Percentiles rank a stretch among this genome's conserved stretches.
phyloP scores from a whole-genome alignment of 2,329 filamentous ascomycete species.

The Domatiomyces catenatus region DNA sequence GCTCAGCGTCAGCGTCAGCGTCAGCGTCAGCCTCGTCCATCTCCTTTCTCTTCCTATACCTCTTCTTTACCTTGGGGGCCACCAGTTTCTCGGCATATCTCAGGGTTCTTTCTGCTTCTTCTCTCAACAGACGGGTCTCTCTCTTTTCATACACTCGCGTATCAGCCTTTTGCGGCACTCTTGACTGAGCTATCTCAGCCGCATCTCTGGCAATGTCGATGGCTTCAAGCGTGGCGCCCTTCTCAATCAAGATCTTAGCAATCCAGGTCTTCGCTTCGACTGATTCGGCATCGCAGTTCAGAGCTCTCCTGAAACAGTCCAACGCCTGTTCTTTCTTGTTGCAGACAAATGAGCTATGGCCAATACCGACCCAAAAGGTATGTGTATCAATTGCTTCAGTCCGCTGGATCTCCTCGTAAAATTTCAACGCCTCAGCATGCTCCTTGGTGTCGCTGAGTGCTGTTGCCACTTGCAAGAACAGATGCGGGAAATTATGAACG shows the following conservation, averaged over 20 bases:
- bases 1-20: too few relatives aligned
- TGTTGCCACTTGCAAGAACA: conserved; percentile 60
- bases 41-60: background rate
- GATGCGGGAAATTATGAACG: conserved; percentile 55
- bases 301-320: conserved; percentile 58
- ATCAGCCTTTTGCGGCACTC: conserved; percentile 10
- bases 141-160: conserved; percentile 17
- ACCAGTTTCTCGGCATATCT: conserved; percentile 13
- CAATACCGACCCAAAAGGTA: conserved; percentile 36
- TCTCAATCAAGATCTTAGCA: conserved; percentile 68
- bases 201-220: conserved; percentile 63
- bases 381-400: conserved; percentile 34
- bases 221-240: conserved; percentile 58
- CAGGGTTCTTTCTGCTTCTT: conserved; percentile 16
- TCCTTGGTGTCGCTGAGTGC: conserved; percentile 37
- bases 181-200: conserved; percentile 41
- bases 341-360: conserved; percentile 50
- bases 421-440: conserved; percentile 42
- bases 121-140: conserved; percentile 12
- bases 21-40: background rate
- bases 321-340: conserved; percentile 55
- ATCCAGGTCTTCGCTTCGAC: conserved; percentile 66
- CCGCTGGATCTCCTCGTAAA: conserved; percentile 38
- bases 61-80: conserved; percentile 3
- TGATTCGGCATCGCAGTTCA: conserved; percentile 54